Evolutionary conservation across 768 basidiomycete genomes (phyloP), one percentile per base, ranked within the genome.

Genomic region (Tulasnella sp.): DNA sequence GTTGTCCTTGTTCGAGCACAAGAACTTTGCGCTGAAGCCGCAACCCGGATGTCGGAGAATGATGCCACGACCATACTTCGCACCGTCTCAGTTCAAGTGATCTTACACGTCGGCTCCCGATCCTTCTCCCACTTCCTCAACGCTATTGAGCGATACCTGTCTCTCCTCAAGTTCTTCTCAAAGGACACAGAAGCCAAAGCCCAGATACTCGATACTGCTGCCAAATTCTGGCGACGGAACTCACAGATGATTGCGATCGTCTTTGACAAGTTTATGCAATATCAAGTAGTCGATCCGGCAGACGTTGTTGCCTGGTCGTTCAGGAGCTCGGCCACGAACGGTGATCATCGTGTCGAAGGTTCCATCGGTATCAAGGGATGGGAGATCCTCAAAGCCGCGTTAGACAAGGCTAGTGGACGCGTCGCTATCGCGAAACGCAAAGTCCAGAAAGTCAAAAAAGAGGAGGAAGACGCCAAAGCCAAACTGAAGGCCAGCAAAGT

Each of bases 51-150:
- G 25, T 85, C 86, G 36, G 86, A 86, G 40, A 84, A 85, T n/a
- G 90, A 91, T 76, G 86, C 94, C 17, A 91, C 93, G 79, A 81
- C 85, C 22, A 83, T 90, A 72, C 85, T 91, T 52, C 90, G 93
- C 31, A 90, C 92, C 37, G 91, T 99, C 79, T 87, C 93, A 22
- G 86, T 94, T 68, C 95, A 98, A 80, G 94, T 93, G 15, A 87
- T 99, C 5, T 87, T 99, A 7, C 90, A 93, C 81, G 92, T 98
- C 77, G 97, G 97, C 72, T 90, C 93, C 1, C 91, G 97, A 19
- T 97, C 96, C 3, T 98, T 99, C 86, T 98, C 96, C 0, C 97
- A 99, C 83, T 91, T 98, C 80, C 89, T 99, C 79, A 99, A 99
- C 81, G 96, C 96, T 3, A 94, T 98, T 79, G 97, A 99, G 81